Evolutionary conservation across 2,329 filamentous ascomycete species (phyloP).

Genomic region (Colletotrichum sublineola): DNA sequence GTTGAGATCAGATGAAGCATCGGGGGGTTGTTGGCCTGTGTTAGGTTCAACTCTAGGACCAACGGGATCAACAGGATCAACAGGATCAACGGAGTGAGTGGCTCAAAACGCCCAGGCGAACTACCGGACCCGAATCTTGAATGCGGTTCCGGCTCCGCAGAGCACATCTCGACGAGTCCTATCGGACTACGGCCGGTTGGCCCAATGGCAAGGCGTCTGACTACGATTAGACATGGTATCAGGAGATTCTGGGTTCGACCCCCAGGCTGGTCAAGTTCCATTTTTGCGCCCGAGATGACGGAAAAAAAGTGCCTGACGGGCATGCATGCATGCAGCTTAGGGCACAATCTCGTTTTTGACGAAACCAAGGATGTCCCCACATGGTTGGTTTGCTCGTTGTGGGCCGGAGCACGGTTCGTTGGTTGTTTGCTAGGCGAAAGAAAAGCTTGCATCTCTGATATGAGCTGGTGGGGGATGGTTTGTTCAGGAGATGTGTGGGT

Average conservation of each 20-base stretch:
- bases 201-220: slow-evolving; percentile 60
- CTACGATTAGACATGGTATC: slow-evolving; percentile 50
- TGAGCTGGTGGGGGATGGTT: slow-evolving; percentile 9
- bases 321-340: neutral
- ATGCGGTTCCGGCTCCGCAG: neutral
- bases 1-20: slow-evolving; percentile 6
- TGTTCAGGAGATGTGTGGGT: neutral
- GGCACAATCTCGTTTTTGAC: slow-evolving; percentile 16
- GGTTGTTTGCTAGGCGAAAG: slow-evolving; percentile 20
- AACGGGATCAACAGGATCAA: no score
- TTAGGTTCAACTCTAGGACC: neutral
- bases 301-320: neutral
- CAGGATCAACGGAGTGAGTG: neutral
- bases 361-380: slow-evolving; percentile 15
- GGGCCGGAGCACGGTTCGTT: slow-evolving; percentile 39
- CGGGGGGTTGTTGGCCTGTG: neutral
- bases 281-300: neutral
- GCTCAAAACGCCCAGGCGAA: neutral
- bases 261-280: slow-evolving; percentile 36
- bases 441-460: slow-evolving; percentile 26
- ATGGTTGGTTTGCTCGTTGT: neutral
- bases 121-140: neutral
- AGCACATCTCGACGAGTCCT: neutral
- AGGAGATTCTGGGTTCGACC: slow-evolving; percentile 43
- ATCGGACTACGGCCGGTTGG: slow-evolving; percentile 45